A percentile compares a stretch with the other conserved stretches of the same genome.
Evolutionary conservation across 495 filamentous ascomycete species (phyloP).

Genomic region (Penicillium argentinense): DNA sequence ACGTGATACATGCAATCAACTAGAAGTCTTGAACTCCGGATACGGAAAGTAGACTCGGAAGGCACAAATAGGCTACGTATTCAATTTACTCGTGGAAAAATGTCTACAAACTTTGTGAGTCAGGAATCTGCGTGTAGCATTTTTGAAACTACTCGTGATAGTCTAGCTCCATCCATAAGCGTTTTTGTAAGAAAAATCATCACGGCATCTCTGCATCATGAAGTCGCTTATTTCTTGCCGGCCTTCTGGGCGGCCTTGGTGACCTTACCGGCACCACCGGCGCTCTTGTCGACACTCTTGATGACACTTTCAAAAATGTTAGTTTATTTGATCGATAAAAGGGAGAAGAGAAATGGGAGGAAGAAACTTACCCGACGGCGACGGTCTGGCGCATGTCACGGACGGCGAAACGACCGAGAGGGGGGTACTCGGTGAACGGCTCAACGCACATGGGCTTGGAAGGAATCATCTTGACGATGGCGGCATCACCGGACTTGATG

Average conservation of each 20-base stretch:
- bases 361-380: no score
- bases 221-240: conserved; percentile 62
- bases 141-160: conserved; percentile 27
- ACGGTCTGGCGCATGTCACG: conserved; percentile 90
- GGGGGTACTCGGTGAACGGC: conserved; percentile 99
- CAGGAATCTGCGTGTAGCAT: conserved; percentile 28
- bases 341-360: no score
- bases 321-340: no score
- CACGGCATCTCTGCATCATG: conserved; percentile 33
- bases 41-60: no score
- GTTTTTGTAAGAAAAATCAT: conserved; percentile 35
- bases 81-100: no score
- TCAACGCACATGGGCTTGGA: conserved; percentile 99
- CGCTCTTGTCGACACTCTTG: conserved; percentile 80
- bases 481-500: conserved; percentile 99
- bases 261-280: conserved; percentile 67
- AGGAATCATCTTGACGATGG: conserved; percentile 99
- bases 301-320: no score
- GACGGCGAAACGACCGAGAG: conserved; percentile 98
- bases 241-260: conserved; percentile 72
- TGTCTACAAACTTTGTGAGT: no score
- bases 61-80: no score
- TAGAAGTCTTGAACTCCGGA: no score
- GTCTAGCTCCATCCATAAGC: conserved; percentile 32
- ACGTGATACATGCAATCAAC: no score